Evolutionary conservation across 108 stramenopile species (phyloP).

Genomic region (Skeletonema costatum): DNA sequence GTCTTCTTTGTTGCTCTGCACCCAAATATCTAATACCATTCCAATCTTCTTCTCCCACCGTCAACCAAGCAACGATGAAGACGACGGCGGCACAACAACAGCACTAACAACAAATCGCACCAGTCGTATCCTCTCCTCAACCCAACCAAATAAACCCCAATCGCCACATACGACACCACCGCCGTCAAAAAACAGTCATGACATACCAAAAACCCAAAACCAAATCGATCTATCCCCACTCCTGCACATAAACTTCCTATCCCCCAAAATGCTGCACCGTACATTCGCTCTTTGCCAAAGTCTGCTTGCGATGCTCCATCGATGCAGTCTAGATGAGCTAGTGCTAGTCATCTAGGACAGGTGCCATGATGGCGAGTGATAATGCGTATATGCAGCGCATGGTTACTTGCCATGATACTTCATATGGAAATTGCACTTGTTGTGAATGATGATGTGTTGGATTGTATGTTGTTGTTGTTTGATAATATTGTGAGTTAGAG

Average conservation of each 20-base stretch:
- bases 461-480: background rate
- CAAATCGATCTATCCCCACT: constrained; percentile 50
- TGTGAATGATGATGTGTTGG: background rate
- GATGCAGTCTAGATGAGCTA: constrained; percentile 53
- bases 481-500: constrained; percentile 2
- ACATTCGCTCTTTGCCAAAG: constrained; percentile 68
- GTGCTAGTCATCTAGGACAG: constrained; percentile 58
- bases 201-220: constrained; percentile 46
- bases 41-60: background rate
- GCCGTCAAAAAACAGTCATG: constrained; percentile 22
- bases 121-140: constrained; percentile 42
- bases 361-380: constrained; percentile 36
- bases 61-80: background rate
- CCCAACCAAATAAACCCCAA: constrained; percentile 27
- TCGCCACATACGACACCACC: constrained; percentile 20
- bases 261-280: constrained; percentile 68
- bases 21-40: background rate
- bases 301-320: constrained; percentile 24
- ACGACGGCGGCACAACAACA: background rate
- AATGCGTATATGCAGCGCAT: constrained; percentile 47
- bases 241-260: constrained; percentile 47
- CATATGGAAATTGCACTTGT: constrained; percentile 1
- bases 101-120: constrained; percentile 18
- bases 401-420: constrained; percentile 37
- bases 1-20: background rate